Percentiles rank a stretch among this genome's conserved stretches.
Conservation (phyloP, 768 basidiomycete species). For the Collybia nuda region DNA sequence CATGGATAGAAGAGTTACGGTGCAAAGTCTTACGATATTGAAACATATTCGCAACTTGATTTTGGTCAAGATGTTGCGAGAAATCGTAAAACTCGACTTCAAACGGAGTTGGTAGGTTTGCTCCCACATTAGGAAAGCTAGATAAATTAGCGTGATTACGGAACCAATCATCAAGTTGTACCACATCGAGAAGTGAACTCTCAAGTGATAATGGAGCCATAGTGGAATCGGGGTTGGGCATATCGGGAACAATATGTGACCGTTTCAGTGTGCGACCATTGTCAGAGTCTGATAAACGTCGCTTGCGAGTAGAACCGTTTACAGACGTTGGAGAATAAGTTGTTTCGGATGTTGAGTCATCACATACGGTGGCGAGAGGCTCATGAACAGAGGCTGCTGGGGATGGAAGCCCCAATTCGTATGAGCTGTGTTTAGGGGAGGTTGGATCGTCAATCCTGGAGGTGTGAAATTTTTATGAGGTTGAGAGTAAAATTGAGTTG, state of each 20-base stretch:
- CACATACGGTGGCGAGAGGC: not conserved
- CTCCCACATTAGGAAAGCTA: conserved; percentile 17
- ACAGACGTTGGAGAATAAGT: not conserved
- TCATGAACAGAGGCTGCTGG: conserved; percentile 8
- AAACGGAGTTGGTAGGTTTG: conserved; percentile 22
- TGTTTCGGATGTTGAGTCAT: not conserved
- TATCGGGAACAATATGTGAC: conserved; percentile 14
- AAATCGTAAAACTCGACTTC: conserved; percentile 31
- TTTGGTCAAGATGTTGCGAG: not conserved
- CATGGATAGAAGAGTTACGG: too few relatives aligned
- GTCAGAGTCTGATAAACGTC: conserved; percentile 34
- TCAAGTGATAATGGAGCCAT: conserved; percentile 26
- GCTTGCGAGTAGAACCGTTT: conserved; percentile 26
- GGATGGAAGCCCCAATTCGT: conserved; percentile 5
- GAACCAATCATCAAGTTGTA: conserved; percentile 35
- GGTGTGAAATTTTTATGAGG: too few relatives aligned
- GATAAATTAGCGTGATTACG: conserved; percentile 26
- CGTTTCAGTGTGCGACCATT: conserved; percentile 21
- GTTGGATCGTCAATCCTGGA: too few relatives aligned
- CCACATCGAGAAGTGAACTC: conserved; percentile 11
- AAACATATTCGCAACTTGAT: not conserved
- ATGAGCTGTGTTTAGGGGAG: too few relatives aligned
- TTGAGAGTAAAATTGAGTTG: too few relatives aligned
- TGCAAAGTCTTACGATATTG: too few relatives aligned
- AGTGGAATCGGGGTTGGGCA: conserved; percentile 23